Percentiles rank a stretch among this genome's conserved stretches.
Conservation (phyloP, 2,329 filamentous ascomycete species). For the Coniochaeta hoffmannii region DNA sequence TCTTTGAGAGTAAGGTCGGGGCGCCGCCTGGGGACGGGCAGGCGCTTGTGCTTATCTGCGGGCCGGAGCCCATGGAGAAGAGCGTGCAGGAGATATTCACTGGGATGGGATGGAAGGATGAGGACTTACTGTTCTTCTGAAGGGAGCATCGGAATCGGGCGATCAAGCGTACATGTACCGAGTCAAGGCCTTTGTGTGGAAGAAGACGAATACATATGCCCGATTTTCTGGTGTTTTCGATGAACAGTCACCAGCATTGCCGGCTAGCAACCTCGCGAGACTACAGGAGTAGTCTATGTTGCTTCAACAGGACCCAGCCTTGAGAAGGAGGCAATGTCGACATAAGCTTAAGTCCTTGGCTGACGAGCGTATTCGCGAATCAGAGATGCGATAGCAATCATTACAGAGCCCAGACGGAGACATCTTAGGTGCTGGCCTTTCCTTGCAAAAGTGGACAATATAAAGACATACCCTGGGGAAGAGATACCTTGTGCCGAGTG, state of each 20-base stretch:
- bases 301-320: no score
- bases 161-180: neutral
- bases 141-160: neutral
- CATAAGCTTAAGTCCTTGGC: neutral
- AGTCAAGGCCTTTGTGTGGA: neutral
- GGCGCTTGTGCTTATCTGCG: conserved; percentile 69
- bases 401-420: no score
- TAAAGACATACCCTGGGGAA: no score
- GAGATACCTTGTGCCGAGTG: no score
- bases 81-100: conserved; percentile 45
- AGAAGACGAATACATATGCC: no score
- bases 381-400: neutral
- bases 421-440: no score
- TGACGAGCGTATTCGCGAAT: neutral
- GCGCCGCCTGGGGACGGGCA: conserved; percentile 32
- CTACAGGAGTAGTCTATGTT: no score
- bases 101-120: conserved; percentile 62
- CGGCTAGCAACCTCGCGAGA: no score
- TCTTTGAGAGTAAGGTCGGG: conserved; percentile 54
- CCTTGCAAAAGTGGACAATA: no score
- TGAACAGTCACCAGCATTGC: no score
- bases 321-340: neutral
- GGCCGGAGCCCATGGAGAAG: conserved; percentile 68
- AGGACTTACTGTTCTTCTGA: conserved; percentile 73
- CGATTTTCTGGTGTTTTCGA: no score